Conservation (phyloP, 768 basidiomycete species). For the Tylopilus cervinicoccineus region DNA sequence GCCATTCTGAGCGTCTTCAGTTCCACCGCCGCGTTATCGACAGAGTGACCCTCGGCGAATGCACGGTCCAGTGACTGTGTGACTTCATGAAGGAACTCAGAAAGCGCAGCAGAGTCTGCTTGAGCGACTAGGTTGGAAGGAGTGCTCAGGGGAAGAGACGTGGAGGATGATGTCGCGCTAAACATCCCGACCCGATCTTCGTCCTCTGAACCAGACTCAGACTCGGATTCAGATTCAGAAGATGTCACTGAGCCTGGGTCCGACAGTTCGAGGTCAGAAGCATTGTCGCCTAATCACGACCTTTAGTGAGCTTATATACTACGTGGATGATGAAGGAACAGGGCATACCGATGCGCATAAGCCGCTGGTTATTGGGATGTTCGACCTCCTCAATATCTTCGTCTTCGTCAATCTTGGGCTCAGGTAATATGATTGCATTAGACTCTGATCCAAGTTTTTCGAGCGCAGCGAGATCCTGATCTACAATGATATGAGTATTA, state of each 20-base stretch:
- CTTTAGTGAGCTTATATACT: background rate
- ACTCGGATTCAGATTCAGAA: conserved; percentile 41
- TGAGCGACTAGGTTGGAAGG: conserved; percentile 38
- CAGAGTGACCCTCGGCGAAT: conserved; percentile 85
- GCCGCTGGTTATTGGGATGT: conserved; percentile 63
- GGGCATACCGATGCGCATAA: conserved; percentile 67
- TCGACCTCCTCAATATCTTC: conserved; percentile 61
- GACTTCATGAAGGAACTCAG: conserved; percentile 76
- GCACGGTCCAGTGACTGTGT: conserved; percentile 87
- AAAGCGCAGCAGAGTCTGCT: conserved; percentile 43
- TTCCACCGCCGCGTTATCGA: conserved; percentile 92
- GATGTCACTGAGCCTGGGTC: conserved; percentile 58
- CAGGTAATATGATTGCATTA: conserved; percentile 82
- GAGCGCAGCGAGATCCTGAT: conserved; percentile 42
- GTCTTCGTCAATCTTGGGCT: conserved; percentile 51
- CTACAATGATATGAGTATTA: conserved; percentile 29
- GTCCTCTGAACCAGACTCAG: conserved; percentile 38
- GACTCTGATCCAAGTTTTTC: conserved; percentile 60
- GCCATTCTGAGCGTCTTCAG: conserved; percentile 97
- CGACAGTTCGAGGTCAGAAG: conserved; percentile 57
- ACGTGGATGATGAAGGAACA: background rate
- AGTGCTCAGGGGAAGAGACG: conserved; percentile 40
- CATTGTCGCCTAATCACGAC: conserved; percentile 46
- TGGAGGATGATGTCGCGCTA: conserved; percentile 43
- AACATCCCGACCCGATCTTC: conserved; percentile 36